Evolutionary conservation across 257 asterid genomes (phyloP).

Genomic region (Nicotiana sylvestris): DNA sequence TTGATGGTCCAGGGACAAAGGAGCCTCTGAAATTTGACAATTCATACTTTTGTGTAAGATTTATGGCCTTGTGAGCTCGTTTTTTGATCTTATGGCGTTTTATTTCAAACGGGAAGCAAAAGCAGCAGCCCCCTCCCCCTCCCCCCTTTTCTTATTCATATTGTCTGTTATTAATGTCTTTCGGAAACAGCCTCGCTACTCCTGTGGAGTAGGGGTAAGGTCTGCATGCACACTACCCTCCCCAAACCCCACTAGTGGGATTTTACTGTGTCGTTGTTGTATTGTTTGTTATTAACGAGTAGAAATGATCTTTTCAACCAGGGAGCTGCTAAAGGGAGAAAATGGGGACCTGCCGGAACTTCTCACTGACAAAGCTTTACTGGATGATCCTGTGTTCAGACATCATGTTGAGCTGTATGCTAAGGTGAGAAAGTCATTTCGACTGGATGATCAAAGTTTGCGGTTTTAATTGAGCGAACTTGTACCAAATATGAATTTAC

Average conservation of each 20-base stretch:
- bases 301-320: conserved; percentile 27
- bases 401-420: conserved; percentile 76
- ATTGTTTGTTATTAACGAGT: not conserved
- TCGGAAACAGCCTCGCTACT: too few relatives aligned
- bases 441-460: not conserved
- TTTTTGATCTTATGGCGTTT: too few relatives aligned
- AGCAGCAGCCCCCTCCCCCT: not conserved
- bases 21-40: conserved; percentile 52
- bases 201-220: too few relatives aligned
- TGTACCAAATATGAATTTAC: not conserved
- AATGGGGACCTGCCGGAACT: conserved; percentile 77
- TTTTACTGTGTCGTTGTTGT: not conserved
- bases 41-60: conserved; percentile 41
- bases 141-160: not conserved
- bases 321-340: conserved; percentile 83
- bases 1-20: conserved; percentile 80
- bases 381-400: conserved; percentile 74
- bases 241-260: too few relatives aligned
- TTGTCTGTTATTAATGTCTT: not conserved
- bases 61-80: not conserved
- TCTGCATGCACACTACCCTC: too few relatives aligned
- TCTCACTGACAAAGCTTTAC: conserved; percentile 64
- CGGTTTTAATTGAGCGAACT: not conserved
- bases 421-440: conserved; percentile 39
- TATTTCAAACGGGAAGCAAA: not conserved